Base-by-base conservation (phyloP, 768 basidiomycete species). In the Boletus tomentosulus region DNA sequence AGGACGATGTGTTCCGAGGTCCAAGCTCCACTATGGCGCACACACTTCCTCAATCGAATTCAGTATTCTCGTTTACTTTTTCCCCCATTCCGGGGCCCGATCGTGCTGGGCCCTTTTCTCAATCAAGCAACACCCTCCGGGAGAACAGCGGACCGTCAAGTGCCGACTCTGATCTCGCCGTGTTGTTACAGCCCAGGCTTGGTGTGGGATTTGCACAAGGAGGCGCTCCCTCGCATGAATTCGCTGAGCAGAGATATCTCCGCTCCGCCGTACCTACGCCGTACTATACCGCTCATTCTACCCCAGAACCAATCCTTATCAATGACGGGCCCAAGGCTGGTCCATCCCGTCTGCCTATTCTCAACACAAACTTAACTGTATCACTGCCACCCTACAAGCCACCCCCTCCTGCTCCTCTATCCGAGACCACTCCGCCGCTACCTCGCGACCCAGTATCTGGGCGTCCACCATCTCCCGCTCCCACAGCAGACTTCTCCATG, bases 401-500 rank as follows among this genome's bases (percentile, higher is more conserved):
- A 58, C 65, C 56, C 56, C 69, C 46, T 66, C 63, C 56, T 37
- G 48, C 55, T 44, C 66, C 47, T 65, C 71, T 38, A 57, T 68
- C 33, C 62, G 65, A 28, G 59, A 12, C 53, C 61, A 53, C 66
- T 60, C 55, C 62, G 61, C 55, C 74, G 4, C 16, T 50, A 37
- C 55, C 58, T 27, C 57, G 49, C 46, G 46, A 48, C 38, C 25
- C 50, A 19, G 15, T n/a, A 7, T 54, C 53, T 31, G 47, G 66
- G 13, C 71, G 76, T 35, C 74, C 78, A 5, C 66, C 76, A 24
- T 80, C 79, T 16, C 79, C 78, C 16, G 54, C 76, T 0, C 73
- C 68, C 13, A 77, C 74, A 27, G 71, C 74, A 16, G 78, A 79
- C 53, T 79, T 74, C 49, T 79, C 77, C 31, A 69, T 79, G 50